A percentile compares a stretch with the other conserved stretches of the same genome.
These are phyloP conservation scores for Sphagnum tenellum DNA, from an alignment of 225 moss, liverwort and hornwort species.

Conservation along the genomic window DNA sequence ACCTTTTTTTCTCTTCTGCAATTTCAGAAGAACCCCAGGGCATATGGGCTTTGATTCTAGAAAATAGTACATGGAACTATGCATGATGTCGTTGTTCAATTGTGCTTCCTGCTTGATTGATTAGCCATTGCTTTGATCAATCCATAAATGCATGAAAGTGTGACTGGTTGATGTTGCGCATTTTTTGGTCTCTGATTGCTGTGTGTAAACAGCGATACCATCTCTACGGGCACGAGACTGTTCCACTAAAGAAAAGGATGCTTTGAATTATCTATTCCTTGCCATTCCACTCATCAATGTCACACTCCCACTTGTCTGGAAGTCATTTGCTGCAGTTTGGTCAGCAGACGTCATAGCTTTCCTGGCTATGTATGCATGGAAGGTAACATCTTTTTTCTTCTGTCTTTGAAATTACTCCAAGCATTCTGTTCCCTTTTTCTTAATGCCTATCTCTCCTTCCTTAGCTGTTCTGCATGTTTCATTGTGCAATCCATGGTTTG, in stretches of 20 bases:
- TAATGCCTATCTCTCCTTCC: too few species aligned
- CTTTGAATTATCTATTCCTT: slow-evolving; percentile 87
- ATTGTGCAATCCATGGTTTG: too few species aligned
- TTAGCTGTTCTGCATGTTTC: too few species aligned
- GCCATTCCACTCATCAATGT: slow-evolving; percentile 80
- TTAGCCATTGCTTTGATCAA: too few species aligned
- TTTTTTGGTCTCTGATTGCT: background rate
- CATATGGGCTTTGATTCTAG: too few species aligned
- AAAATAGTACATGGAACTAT: too few species aligned
- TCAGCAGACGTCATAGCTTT: slow-evolving; percentile 82
- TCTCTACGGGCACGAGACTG: slow-evolving; percentile 95
- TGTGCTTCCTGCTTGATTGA: background rate
- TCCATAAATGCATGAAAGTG: background rate
- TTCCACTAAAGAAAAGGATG: slow-evolving; percentile 82
- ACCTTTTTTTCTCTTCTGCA: too few species aligned
- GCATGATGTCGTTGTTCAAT: background rate
- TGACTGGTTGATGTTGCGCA: background rate
- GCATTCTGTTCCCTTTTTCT: too few species aligned
- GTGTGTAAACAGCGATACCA: slow-evolving; percentile 53
- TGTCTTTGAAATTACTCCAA: background rate
- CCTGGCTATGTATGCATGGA: slow-evolving; percentile 96
- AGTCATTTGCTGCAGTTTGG: slow-evolving; percentile 92
- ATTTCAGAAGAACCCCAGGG: too few species aligned
- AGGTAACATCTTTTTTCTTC: slow-evolving; percentile 31
- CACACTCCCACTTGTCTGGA: slow-evolving; percentile 79